Percentiles rank a stretch among this genome's conserved stretches.
Evolutionary conservation across 176 grass and related monocot species (phyloP).

Genomic region (Cocos nucifera): DNA sequence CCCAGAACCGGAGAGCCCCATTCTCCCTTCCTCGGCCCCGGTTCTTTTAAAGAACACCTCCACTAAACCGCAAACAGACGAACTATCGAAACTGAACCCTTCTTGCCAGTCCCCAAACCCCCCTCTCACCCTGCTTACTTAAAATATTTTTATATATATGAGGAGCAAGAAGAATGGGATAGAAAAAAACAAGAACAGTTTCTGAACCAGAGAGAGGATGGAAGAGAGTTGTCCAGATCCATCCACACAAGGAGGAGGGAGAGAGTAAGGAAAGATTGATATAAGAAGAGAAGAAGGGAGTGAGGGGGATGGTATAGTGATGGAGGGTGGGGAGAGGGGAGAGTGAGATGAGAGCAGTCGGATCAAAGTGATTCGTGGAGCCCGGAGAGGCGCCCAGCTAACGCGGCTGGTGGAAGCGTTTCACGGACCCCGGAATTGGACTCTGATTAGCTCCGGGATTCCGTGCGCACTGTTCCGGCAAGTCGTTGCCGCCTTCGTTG

Average conservation of each 20-base stretch:
- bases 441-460: conserved; percentile 23
- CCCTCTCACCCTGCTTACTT: too few species aligned
- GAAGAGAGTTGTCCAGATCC: background rate
- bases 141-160: too few species aligned
- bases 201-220: too few species aligned
- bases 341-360: background rate
- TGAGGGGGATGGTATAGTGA: background rate
- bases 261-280: background rate
- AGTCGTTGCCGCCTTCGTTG: conserved; percentile 48
- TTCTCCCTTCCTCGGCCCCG: background rate
- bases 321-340: background rate
- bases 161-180: too few species aligned
- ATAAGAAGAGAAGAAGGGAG: background rate
- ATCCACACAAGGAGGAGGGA: background rate
- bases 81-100: conserved; percentile 16
- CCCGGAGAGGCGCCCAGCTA: conserved; percentile 27
- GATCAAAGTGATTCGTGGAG: conserved; percentile 49
- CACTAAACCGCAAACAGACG: conserved; percentile 23
- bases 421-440: conserved; percentile 37
- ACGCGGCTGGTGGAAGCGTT: conserved; percentile 30
- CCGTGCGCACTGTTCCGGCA: conserved; percentile 28
- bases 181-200: too few species aligned
- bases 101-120: too few species aligned
- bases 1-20: conserved; percentile 9
- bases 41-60: background rate